phyloP scores from a whole-genome alignment of 1,284 basidiomycete species.

The Ganoderma multipileum region DNA sequence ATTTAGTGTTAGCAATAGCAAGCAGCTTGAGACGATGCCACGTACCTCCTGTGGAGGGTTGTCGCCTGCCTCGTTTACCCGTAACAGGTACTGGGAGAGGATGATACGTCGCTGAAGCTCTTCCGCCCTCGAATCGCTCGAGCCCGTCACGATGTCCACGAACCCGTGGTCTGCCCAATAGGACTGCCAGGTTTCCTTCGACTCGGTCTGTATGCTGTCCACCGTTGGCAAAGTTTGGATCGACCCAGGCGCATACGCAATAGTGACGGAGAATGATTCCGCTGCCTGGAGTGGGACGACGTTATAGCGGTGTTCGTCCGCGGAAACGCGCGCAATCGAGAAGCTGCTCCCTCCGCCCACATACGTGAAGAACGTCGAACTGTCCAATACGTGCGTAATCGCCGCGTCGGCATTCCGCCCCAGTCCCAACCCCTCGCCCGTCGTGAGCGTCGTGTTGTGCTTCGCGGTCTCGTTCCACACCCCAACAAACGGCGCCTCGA shows the following conservation, averaged over 20 bases:
- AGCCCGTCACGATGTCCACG: slow-evolving; percentile 58
- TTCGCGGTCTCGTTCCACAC: slow-evolving; percentile 52
- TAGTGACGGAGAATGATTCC: slow-evolving; percentile 43
- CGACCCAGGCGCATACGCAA: slow-evolving; percentile 40
- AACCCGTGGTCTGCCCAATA: slow-evolving; percentile 61
- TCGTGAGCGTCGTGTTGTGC: slow-evolving; percentile 52
- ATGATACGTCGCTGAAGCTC: slow-evolving; percentile 65
- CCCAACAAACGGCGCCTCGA: slow-evolving; percentile 65
- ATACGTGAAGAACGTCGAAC: slow-evolving; percentile 52
- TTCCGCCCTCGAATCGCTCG: slow-evolving; percentile 55
- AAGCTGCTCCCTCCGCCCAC: slow-evolving; percentile 49
- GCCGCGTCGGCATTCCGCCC: slow-evolving; percentile 41
- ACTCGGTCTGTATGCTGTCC: slow-evolving; percentile 43
- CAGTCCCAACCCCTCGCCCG: slow-evolving; percentile 29
- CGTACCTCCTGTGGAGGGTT: slow-evolving; percentile 60
- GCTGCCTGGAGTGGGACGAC: slow-evolving; percentile 36
- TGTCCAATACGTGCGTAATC: slow-evolving; percentile 51
- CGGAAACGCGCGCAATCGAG: slow-evolving; percentile 50
- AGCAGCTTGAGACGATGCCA: slow-evolving; percentile 32
- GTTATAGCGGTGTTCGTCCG: slow-evolving; percentile 53
- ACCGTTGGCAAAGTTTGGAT: slow-evolving; percentile 32
- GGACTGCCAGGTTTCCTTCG: slow-evolving; percentile 48
- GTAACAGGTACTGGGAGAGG: slow-evolving; percentile 61
- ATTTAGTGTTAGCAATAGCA: slow-evolving; percentile 20
- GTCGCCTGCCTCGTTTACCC: slow-evolving; percentile 65